These are phyloP conservation scores for Diaporthe longicolla DNA, from an alignment of 2,329 filamentous ascomycete species.

Conservation along the genomic window DNA sequence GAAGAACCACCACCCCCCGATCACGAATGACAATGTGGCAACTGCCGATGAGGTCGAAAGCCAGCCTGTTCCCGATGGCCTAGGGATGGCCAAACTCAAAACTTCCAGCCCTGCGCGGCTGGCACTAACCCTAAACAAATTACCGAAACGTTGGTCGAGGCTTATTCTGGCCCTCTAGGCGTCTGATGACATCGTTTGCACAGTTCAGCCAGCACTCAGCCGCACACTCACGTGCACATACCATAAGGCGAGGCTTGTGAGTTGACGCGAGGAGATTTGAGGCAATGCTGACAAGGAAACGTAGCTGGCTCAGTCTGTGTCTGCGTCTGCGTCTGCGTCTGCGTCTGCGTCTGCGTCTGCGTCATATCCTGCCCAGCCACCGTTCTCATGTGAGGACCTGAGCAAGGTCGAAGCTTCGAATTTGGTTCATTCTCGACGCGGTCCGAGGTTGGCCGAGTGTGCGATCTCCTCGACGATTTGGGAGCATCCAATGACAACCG, in stretches of 20 bases:
- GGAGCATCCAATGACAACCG: background rate
- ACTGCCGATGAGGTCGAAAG: constrained; percentile 9
- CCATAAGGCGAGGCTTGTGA: background rate
- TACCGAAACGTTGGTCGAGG: constrained; percentile 30
- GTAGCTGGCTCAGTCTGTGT: background rate
- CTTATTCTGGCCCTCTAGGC: constrained; percentile 24
- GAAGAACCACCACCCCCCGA: background rate
- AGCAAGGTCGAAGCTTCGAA: background rate
- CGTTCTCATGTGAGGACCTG: background rate
- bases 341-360: constrained; percentile 2
- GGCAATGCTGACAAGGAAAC: constrained; percentile 1
- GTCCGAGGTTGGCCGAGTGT: background rate
- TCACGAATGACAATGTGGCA: constrained; percentile 5
- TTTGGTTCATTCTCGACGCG: background rate
- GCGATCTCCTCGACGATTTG: constrained; percentile 3
- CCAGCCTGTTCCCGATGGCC: background rate
- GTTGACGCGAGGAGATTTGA: background rate
- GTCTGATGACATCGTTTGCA: constrained; percentile 13
- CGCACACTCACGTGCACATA: background rate
- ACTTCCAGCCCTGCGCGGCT: constrained; percentile 27
- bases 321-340: constrained; percentile 14
- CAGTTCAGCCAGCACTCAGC: constrained; percentile 1
- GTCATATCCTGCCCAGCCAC: constrained; percentile 19
- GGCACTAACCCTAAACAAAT: constrained; percentile 17
- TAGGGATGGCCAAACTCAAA: constrained; percentile 23